These are phyloP conservation scores for Alternaria arborescens DNA, from an alignment of 2,329 filamentous ascomycete genomes.

Conservation along the genomic window DNA sequence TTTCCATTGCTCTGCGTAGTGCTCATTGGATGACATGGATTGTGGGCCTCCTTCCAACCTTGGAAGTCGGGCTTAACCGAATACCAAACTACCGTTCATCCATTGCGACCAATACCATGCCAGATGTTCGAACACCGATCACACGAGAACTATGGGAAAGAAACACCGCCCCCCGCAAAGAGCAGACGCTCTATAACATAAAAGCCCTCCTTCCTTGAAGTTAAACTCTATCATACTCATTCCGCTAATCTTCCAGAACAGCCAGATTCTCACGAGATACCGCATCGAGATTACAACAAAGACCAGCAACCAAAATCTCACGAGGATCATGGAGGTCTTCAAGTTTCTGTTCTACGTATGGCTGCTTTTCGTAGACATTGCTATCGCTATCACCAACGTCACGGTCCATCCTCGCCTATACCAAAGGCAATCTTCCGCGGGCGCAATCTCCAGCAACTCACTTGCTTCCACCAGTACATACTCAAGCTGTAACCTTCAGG, in stretches of 20 bases:
- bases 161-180: background rate
- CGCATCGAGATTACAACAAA: no score
- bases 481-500: background rate
- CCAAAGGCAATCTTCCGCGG: background rate
- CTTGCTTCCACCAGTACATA: background rate
- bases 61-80: background rate
- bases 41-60: background rate
- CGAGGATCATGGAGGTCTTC: background rate
- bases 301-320: fast-evolving
- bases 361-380: background rate
- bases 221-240: background rate
- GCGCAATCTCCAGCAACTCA: background rate
- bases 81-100: background rate
- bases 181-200: fast-evolving
- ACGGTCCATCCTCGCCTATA: background rate
- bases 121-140: background rate
- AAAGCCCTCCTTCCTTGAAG: background rate
- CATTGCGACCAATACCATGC: background rate
- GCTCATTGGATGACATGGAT: no score
- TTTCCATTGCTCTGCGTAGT: no score
- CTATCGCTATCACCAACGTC: fast-evolving
- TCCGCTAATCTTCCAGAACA: no score
- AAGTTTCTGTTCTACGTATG: fast-evolving
- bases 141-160: background rate
- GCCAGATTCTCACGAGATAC: no score